Base-by-base conservation (phyloP, 73 alveolate species). In the Symbiodinium natans region DNA sequence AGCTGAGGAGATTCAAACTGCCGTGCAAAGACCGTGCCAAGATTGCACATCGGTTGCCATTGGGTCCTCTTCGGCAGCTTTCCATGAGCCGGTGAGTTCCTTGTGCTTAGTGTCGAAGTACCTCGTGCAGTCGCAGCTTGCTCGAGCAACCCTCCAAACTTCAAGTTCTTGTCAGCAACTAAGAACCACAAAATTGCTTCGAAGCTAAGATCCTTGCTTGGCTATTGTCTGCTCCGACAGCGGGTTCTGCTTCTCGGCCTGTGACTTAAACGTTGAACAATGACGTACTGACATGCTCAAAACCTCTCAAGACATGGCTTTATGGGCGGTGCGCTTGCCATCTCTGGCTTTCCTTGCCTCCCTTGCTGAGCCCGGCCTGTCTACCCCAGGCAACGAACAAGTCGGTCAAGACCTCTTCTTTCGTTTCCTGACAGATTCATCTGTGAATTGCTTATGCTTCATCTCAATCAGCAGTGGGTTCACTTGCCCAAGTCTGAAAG, bases 331-430 rank as follows among this genome's bases (percentile, higher is more conserved):
- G n/a, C n/a, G n/a, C n/a, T n/a, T n/a, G n/a, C n/a, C n/a, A n/a
- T n/a, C n/a, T n/a, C n/a, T n/a, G 97, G 52, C 42, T 71, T 82
- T 41, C 89, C 77, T 90, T 63, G 52, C 42, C 41, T 82, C 29
- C 89, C 77, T 90, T 63, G 39, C 80, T 63, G 29, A 23, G 59
- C 75, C 92, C 54, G 7, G 88, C 97, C 97, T 90, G 97, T 90
- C 97, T 90, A n/a, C 97, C 97, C 97, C 97, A 90, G 34, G 97
- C 97, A 25, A 90, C 97, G 77, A 90, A 90, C 54, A 90, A 33
- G 88, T 90, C 97, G 36, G 97, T 90, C 87, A 90, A n/a, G 2
- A 90, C 97, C 97, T 90, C 97, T 29, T 90, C 97, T n/a, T 90
- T 90, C 75, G 97, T 90, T 17, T 90, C 97, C 97, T 90, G 86